Evolutionary conservation across 768 basidiomycete species (phyloP), one percentile per base, ranked within the genome.

Genomic region (Boletus rubroflammeus): DNA sequence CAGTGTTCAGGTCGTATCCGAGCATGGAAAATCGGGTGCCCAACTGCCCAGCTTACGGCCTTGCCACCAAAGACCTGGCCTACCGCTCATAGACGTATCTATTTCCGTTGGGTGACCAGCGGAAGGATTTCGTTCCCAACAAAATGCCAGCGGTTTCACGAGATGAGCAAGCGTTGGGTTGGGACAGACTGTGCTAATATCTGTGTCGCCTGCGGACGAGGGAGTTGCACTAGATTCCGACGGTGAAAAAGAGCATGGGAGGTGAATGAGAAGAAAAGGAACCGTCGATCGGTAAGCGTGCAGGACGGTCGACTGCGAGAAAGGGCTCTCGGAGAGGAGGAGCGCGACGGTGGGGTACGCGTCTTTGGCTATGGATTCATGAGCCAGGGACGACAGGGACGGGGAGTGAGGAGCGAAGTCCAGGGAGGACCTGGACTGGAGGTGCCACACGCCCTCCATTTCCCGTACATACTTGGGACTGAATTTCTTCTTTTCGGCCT

Each of bases 391-490:
- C 0, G 31, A 9, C 17, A 26, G 42, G n/a, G 26, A 25, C 7
- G 48, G 0, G 31, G n/a, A n/a, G n/a, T n/a, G n/a, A n/a, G n/a
- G n/a, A n/a, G n/a, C n/a, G n/a, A n/a, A n/a, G n/a, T n/a, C n/a
- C n/a, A n/a, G n/a, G n/a, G 40, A 45, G 13, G 39, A 28, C 44
- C 26, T 54, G 32, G 58, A 19, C 1, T 56, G 61, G 53, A 74
- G 65, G 62, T 82, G 78, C 50, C 87, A 71, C 13, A 94, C 93
- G n/a, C 94, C 94, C 66, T 97, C 94, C 73, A 95, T 77, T 67
- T 97, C 94, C 31, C 94, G 83, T 0, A 97, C 81, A 61, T 86
- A 86, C 25, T 84, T 83, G 3, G 93, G 92, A 3, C 89, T 80
- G 35, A 85, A 69, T 66, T 87, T 88, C 71, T 84, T 86, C 74